Conservation (phyloP, 75 land plant genomes). For the Sequoiadendron giganteum region DNA sequence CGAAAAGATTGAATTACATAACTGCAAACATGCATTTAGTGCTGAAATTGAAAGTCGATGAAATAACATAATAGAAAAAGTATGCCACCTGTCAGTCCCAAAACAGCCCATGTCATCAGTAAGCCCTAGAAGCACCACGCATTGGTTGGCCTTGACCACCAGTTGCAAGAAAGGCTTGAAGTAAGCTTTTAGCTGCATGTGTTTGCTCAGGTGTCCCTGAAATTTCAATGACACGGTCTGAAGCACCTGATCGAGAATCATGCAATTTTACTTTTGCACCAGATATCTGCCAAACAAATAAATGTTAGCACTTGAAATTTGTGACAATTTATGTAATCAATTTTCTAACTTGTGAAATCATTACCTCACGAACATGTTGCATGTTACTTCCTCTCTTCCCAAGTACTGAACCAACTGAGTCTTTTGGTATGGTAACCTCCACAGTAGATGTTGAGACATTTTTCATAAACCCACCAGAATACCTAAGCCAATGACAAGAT, state of each 20-base stretch:
- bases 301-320: neutral
- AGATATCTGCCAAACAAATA: constrained; percentile 38
- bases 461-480: neutral
- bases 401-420: constrained; percentile 23
- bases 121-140: neutral
- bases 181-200: constrained; percentile 53
- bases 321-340: neutral
- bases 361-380: constrained; percentile 31
- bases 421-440: constrained; percentile 31
- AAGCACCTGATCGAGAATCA: constrained; percentile 36
- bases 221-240: constrained; percentile 59
- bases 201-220: constrained; percentile 69
- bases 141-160: constrained; percentile 17
- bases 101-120: neutral
- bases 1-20: neutral
- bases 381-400: constrained; percentile 45
- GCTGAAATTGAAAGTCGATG: neutral
- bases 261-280: constrained; percentile 62
- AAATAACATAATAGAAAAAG: neutral
- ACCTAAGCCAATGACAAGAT: neutral
- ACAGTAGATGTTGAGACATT: constrained; percentile 6
- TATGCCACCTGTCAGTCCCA: neutral
- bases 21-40: neutral
- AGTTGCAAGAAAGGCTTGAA: constrained; percentile 44
- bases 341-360: neutral